These are phyloP conservation scores for Phanerochaete carnosa DNA, from an alignment of 768 basidiomycete species.

Conservation along the genomic window DNA sequence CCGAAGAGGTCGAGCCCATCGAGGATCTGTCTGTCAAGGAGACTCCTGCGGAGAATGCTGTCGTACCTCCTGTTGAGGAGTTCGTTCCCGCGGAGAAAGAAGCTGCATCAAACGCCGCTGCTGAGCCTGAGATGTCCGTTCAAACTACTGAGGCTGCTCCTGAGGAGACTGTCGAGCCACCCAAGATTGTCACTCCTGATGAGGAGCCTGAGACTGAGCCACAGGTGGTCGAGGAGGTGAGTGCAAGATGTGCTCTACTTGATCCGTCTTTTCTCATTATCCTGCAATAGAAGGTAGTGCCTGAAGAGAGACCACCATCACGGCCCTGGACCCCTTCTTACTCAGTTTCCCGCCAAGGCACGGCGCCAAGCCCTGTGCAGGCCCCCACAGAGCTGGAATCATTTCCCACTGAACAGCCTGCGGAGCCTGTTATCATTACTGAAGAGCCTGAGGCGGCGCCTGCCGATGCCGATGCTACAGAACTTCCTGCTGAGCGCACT, in stretches of 20 bases:
- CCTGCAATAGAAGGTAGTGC: not conserved
- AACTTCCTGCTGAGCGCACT: slow-evolving; percentile 3
- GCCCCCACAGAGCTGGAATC: not conserved
- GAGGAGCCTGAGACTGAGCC: not conserved
- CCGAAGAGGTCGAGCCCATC: slow-evolving; percentile 8
- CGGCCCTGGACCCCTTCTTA: slow-evolving; percentile 24
- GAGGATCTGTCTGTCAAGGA: slow-evolving; percentile 1
- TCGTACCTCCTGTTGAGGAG: slow-evolving; percentile 7
- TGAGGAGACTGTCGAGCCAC: not conserved
- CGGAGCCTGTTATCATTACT: not conserved
- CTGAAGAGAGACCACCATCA: not conserved
- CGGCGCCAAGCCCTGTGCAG: slow-evolving; percentile 7
- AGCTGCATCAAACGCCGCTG: not conserved
- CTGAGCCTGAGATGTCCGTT: not conserved
- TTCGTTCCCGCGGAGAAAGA: not conserved
- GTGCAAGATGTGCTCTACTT: not conserved
- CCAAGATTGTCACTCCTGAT: not conserved
- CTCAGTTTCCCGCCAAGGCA: slow-evolving; percentile 21
- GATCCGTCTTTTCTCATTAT: not conserved
- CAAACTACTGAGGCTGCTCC: not conserved
- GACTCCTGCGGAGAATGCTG: not conserved
- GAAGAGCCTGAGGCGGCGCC: not conserved
- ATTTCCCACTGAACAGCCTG: not conserved
- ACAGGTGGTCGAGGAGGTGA: not conserved
- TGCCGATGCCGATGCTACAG: not conserved